Conservation (phyloP, 2,329 filamentous ascomycete genomes). For the Chrysoporthe cubensis region DNA sequence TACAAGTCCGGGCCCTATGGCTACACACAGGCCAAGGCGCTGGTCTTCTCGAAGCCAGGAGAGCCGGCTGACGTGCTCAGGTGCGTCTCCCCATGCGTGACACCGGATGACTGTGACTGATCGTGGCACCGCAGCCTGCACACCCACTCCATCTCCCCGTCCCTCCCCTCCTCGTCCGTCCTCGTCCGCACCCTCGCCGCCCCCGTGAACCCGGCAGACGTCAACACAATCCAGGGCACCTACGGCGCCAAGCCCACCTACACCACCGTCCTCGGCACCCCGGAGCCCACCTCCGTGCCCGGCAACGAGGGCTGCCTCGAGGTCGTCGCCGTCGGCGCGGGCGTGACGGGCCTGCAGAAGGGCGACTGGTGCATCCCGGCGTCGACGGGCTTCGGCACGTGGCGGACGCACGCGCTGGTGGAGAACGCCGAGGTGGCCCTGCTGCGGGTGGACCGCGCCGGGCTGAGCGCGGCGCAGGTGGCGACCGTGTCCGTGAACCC, state of each 20-base stretch:
- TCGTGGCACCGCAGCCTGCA: constrained; percentile 58
- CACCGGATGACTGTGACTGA: constrained; percentile 10
- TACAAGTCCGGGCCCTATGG: constrained; percentile 69
- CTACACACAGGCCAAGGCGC: constrained; percentile 83
- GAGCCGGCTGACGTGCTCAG: constrained; percentile 73
- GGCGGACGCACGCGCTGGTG: constrained; percentile 87
- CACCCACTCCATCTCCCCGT: constrained; percentile 76
- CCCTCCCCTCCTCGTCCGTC: constrained; percentile 65
- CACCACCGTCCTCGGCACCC: constrained; percentile 74
- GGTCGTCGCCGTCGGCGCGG: constrained; percentile 71
- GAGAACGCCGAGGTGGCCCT: constrained; percentile 57
- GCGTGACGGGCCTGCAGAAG: constrained; percentile 57
- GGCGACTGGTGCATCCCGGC: constrained; percentile 97
- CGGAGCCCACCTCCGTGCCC: constrained; percentile 74
- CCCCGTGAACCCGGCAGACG: constrained; percentile 95
- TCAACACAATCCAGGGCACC: constrained; percentile 96
- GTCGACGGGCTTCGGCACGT: constrained; percentile 83
- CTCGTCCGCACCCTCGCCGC: constrained; percentile 88
- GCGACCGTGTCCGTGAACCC: constrained; percentile 93
- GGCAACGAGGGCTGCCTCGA: constrained; percentile 96
- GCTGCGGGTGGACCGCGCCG: constrained; percentile 71
- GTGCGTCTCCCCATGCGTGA: constrained; percentile 42
- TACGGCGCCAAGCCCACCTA: constrained; percentile 87
- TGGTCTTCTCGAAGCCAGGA: constrained; percentile 75
- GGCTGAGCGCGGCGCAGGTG: constrained; percentile 75